Base-by-base conservation (phyloP, 495 filamentous ascomycete species). In the Penicillium ochrochloron region DNA sequence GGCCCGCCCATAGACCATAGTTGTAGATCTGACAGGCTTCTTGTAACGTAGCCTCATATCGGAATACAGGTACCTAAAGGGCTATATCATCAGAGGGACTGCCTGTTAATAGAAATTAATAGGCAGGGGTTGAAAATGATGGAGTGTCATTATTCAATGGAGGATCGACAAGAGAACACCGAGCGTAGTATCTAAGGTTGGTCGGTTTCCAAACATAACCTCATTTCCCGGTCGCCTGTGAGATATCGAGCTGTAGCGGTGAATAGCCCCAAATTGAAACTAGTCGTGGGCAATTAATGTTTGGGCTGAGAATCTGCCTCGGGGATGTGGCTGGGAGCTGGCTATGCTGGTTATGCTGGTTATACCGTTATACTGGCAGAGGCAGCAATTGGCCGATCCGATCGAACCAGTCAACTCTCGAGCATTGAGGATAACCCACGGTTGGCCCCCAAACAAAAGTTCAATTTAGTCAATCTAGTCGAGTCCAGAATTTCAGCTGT, bases 401-500 rank as follows among this genome's bases (percentile, higher is more conserved):
- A 54, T 31, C 51, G 44, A 48, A 33, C 51, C 51, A 29, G 31
- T 54, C 51, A 54, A 29, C n/a, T 19, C 12, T 10, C 35, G 12
- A 21, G 39, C 17, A 42, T 42, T 42, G 15, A 42, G 15, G 5
- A 19, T 3, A 9, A 27, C 31, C 50, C 50, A 54, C 14, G 27
- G 27, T 21, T 53, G 14, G 51, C 14, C 51, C 51, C 25, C 51
- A 53, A 33, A 31, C 12, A 17, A 11, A 29, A 33, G 11, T 5
- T 5, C 3, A 14, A 12, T 9, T 9, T 33, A 33, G 31, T 33
- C 31, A 0, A 7, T 33, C 31, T 33, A 33, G 31, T 33, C 31
- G 12, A 12, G 35, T 41, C 12, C 14, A 41, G 12, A 41, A 25
- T 15, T 56, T 57, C 62, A 65, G 55, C 54, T 56, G 66, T 69